A percentile compares a stretch with the other conserved stretches of the same genome.
Evolutionary conservation across 2,329 filamentous ascomycete species (phyloP).

Genomic region (Paramyrothecium roridum): DNA sequence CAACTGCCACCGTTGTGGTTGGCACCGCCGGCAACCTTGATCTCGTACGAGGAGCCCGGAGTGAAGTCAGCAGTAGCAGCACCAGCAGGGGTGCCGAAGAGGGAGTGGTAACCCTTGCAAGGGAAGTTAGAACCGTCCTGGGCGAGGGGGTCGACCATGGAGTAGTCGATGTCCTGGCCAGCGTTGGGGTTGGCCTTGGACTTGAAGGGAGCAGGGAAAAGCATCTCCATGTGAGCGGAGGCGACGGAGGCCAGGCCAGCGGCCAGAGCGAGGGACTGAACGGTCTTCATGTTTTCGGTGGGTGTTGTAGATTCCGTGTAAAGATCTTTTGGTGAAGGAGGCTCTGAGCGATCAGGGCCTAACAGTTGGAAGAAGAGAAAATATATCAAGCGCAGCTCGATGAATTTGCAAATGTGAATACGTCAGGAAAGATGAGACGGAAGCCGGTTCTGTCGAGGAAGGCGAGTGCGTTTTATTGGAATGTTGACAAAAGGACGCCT

Average conservation of each 20-base stretch:
- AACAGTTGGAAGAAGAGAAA: neutral
- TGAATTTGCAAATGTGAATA: neutral
- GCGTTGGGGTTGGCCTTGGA: conserved; percentile 49
- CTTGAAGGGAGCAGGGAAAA: conserved; percentile 46
- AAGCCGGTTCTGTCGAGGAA: neutral
- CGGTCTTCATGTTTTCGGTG: conserved; percentile 36
- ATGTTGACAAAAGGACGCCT: neutral
- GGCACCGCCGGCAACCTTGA: conserved; percentile 62
- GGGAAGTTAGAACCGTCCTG: conserved; percentile 64
- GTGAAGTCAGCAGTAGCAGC: conserved; percentile 57
- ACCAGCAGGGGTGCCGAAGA: conserved; percentile 46
- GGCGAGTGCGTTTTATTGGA: neutral
- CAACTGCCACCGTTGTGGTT: conserved; percentile 70
- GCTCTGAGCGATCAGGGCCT: neutral
- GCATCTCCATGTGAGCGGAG: conserved; percentile 56
- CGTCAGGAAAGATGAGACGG: neutral
- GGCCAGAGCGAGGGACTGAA: conserved; percentile 32
- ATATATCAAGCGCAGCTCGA: neutral
- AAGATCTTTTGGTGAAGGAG: conserved; percentile 8
- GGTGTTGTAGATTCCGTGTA: conserved; percentile 10
- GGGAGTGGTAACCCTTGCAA: conserved; percentile 64
- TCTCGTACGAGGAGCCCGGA: conserved; percentile 59
- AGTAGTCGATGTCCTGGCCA: conserved; percentile 59
- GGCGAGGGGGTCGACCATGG: conserved; percentile 65
- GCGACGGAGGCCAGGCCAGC: conserved; percentile 39